Evolutionary conservation across 1,284 basidiomycete genomes (phyloP), one percentile per base, ranked within the genome.

Genomic region (Filobasidium uniguttulatum): DNA sequence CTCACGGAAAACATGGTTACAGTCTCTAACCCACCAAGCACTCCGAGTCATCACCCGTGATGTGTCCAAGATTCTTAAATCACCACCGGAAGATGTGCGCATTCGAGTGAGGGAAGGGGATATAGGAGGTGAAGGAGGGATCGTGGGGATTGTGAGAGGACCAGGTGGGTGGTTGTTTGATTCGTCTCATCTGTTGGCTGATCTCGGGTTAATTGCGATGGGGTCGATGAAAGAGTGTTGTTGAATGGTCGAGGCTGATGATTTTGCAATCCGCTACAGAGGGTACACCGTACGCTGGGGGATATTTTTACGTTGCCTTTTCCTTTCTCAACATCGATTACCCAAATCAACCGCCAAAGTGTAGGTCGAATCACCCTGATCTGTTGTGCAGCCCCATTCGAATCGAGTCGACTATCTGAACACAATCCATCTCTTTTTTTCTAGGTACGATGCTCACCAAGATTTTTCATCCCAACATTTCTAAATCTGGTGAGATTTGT

Each of bases 381-480:
- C 31, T 35, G 25, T 48, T 28, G 45, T 51, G 26, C 35, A 26
- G 34, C 33, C 35, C 12, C n/a, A n/a, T 22, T 22, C 36, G 14
- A 26, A 7, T 17, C 9, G 20, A 15, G 15, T 20, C 22, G 17
- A 0, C n/a, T 43, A 25, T 31, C 26, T 44, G 8, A 17, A 5
- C 3, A 12, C 35, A 17, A 3, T 26, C 10, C 9, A 8, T n/a
- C 30, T 33, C 14, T n/a, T 20, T 15, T 26, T 12, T 6, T 22
- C 6, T 58, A 91, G 89, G 88, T 62, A 82, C 83, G 71, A 84
- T 93, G 66, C 72, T 79, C 1, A 91, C 89, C 47, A 89, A 91
- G 72, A 90, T 97, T 55, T 96, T 96, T 71, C 91, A 96, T 62
- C 91, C 91, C 0, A 43, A 97, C 62, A 87, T 96, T 25, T 91